Evolutionary conservation across 306 rosid species (phyloP).

Genomic region (Fagus sylvatica): DNA sequence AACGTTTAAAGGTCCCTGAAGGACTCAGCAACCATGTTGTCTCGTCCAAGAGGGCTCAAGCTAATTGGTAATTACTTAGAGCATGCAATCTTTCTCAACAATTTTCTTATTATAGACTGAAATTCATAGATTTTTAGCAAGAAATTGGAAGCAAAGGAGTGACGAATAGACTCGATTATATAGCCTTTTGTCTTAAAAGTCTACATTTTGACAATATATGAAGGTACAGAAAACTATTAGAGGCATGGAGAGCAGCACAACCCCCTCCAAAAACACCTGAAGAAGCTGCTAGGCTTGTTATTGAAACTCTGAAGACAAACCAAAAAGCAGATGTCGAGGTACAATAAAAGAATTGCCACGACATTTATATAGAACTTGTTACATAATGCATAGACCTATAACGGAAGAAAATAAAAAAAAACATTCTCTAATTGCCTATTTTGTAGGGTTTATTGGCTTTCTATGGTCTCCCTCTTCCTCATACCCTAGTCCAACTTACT

Average conservation of each 20-base stretch:
- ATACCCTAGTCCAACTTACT: slow-evolving; percentile 40
- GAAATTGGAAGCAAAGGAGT: not conserved
- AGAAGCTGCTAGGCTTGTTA: slow-evolving; percentile 73
- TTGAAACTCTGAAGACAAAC: slow-evolving; percentile 66
- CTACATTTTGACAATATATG: slow-evolving; percentile 11
- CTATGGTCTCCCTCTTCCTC: slow-evolving; percentile 67
- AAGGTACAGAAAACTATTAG: slow-evolving; percentile 87
- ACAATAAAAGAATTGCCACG: slow-evolving; percentile 22
- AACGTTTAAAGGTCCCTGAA: slow-evolving; percentile 63
- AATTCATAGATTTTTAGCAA: not conserved
- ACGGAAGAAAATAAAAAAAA: not conserved
- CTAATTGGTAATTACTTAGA: slow-evolving; percentile 64
- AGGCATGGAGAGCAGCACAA: slow-evolving; percentile 70
- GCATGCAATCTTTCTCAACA: not conserved
- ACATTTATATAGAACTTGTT: slow-evolving; percentile 10
- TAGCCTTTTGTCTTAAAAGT: not conserved
- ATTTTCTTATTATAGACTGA: not conserved
- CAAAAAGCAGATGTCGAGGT: slow-evolving; percentile 88
- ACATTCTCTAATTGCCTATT: not conserved
- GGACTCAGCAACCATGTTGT: slow-evolving; percentile 73
- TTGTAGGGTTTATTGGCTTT: slow-evolving; percentile 63
- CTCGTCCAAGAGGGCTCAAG: slow-evolving; percentile 88
- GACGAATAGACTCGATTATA: not conserved
- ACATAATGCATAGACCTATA: not conserved
- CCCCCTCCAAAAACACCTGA: slow-evolving; percentile 83